These are phyloP conservation scores for Sicyos edulis DNA, from an alignment of 306 rosid species.

Conservation along the genomic window DNA sequence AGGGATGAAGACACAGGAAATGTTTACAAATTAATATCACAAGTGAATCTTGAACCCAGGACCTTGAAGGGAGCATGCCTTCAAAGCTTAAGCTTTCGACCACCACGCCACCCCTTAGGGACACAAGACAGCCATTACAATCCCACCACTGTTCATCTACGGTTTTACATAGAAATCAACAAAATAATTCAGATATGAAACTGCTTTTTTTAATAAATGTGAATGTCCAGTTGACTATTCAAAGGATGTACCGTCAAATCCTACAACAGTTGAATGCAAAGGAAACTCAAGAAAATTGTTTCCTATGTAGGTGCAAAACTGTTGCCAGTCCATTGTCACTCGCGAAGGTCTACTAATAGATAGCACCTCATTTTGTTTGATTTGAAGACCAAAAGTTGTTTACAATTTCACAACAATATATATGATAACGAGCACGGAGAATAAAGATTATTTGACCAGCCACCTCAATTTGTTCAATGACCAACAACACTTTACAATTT, in stretches of 20 bases:
- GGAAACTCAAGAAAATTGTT: no score
- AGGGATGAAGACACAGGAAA: no score
- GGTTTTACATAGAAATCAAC: neutral
- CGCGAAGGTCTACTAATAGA: neutral
- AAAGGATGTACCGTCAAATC: no score
- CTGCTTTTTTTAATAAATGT: no score
- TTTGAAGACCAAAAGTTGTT: neutral
- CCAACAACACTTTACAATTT: neutral
- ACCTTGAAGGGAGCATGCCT: no score
- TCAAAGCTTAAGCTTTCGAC: no score
- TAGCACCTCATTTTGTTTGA: neutral
- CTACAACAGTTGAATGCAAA: no score
- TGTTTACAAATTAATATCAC: no score
- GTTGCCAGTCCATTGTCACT: neutral
- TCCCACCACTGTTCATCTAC: neutral
- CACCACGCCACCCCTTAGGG: no score
- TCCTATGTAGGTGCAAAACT: neutral
- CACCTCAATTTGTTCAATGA: neutral
- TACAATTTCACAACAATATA: neutral
- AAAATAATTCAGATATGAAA: neutral
- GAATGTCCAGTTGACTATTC: no score
- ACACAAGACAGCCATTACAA: neutral
- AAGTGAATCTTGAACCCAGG: no score
- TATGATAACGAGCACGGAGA: neutral
- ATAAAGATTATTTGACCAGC: no score